Base-by-base conservation (phyloP, 1,284 basidiomycete species). In the Crepidotus sp. region DNA sequence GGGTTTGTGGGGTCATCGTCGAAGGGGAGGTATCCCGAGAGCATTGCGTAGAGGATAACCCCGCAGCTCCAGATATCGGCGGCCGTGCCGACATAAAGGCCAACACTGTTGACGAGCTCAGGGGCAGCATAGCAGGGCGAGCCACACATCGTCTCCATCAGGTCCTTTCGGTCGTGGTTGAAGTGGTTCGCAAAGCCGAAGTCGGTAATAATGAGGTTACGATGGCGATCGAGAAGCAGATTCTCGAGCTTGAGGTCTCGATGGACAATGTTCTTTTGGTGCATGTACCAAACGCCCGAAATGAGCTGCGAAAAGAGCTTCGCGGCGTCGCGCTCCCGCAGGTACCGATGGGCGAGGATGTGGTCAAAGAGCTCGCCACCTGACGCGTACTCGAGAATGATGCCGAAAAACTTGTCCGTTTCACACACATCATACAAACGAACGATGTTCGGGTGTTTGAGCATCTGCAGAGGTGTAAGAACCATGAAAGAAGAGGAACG, bases 51-150 rank as follows among this genome's bases (percentile, higher is more conserved):
- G 4, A 98, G 76, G 56, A 99, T 99, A 53, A 99, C 96, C 51
- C 96, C 96, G 57, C 96, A 99, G 9, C 88, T 92, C 96, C 96
- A 99, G 57, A 99, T 94, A 58, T 98, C 96, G 48, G 98, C 96
- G 1, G 96, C 94, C 9, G 88, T 92, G 18, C 96, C 96, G 30
- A 96, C 91, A 57, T 98, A 98, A 10, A 93, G 75, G 21, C 96
- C 95, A 58, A 98, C 95, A 32, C 90, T 91, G 51, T 98, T 94
- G 61, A 99, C 96, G 11, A 99, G 76, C 63, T 99, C 96, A 0
- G 96, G 96, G 0, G 96, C 96, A 2, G 96, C 96, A 61, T 98
- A 99, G 65, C 96, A 98, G 0, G 96, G 96, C 24, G 85, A 90
- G 7, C 96, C 96, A 55, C 96, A 99, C 57, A 85, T 91, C 0